phyloP scores from a whole-genome alignment of 306 rosid species.

The Gleditsia sinensis region DNA sequence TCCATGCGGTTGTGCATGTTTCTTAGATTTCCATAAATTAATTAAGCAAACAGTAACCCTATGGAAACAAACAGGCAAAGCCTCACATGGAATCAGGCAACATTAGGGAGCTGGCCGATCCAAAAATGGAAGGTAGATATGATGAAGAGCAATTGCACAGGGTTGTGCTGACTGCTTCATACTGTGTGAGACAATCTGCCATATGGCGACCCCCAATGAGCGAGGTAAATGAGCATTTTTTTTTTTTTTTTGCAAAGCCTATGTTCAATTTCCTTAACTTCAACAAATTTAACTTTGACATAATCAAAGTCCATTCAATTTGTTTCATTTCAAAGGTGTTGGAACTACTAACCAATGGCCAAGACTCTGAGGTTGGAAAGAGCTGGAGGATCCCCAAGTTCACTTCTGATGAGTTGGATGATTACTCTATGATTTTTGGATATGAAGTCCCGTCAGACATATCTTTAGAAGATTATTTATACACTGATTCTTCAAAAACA shows the following conservation, averaged over 20 bases:
- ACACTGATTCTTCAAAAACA: too few species aligned
- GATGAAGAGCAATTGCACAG: constrained; percentile 65
- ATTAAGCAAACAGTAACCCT: too few species aligned
- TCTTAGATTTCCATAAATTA: too few species aligned
- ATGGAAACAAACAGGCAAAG: constrained; percentile 55
- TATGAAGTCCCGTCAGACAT: constrained; percentile 66
- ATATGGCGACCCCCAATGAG: constrained; percentile 77
- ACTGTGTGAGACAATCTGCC: constrained; percentile 79
- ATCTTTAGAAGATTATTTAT: constrained; percentile 65
- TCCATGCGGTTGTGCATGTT: too few species aligned
- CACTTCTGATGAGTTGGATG: constrained; percentile 77
- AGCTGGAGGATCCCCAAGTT: constrained; percentile 78
- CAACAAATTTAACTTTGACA: too few species aligned
- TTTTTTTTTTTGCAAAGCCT: too few species aligned
- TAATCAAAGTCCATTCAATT: too few species aligned
- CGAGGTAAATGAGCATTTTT: constrained; percentile 52
- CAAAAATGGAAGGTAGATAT: constrained; percentile 65
- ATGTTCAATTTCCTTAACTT: too few species aligned
- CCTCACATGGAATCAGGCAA: constrained; percentile 82
- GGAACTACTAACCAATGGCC: constrained; percentile 64
- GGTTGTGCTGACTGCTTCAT: constrained; percentile 74
- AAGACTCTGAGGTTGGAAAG: constrained; percentile 57
- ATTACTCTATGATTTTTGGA: constrained; percentile 85
- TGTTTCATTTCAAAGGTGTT: constrained; percentile 51
- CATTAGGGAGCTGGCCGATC: constrained; percentile 69